Evolutionary conservation across 2,329 filamentous ascomycete genomes (phyloP), one percentile per base, ranked within the genome.

Genomic region (Fusarium foetens): DNA sequence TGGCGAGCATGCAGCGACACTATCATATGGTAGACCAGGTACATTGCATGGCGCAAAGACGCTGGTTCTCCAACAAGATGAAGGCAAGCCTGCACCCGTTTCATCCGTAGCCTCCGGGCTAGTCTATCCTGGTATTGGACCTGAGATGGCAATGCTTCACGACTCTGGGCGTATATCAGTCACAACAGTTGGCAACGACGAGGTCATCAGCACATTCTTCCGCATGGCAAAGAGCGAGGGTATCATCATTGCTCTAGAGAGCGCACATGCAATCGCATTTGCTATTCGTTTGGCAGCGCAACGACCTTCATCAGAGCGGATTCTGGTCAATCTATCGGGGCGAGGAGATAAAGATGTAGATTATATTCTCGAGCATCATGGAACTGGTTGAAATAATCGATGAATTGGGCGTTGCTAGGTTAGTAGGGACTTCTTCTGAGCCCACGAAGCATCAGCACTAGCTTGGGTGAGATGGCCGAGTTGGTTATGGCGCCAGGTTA

Each of bases 21-120:
- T 66, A 13, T 66, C 62, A 4, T 66, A 51, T 6, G 62, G 63
- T 1, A 46, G 10, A 6, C 43, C 23, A 17, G 63, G 63, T 11
- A 66, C 33, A 1, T 16, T 66, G 6, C 63, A 66, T n/a, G 63
- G 62, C 3, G 62, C 63, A 29, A 66, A 60, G 9, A 66, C 63
- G 8, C 11, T 66, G 3, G 63, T 66, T 2, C 53, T 66, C 3
- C 63, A 66, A 10, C 25, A 60, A 10, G 38, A 35, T 1, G 43
- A 9, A 45, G 59, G 52, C 0, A 14, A 17, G 1, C 52, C 63
- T 21, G 63, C 63, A 6, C 29, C 38, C 0, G 63, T 66, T 3
- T 51, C 61, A 5, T 66, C 63, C 9, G 25, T 66, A 16, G 63
- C 63, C 9, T 66, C 63, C 0, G 63, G 63, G 1, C 16, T 66